A percentile compares a stretch with the other conserved stretches of the same genome.
phyloP scores from a whole-genome alignment of 768 basidiomycete genomes.

The Leccinum variicolor region DNA sequence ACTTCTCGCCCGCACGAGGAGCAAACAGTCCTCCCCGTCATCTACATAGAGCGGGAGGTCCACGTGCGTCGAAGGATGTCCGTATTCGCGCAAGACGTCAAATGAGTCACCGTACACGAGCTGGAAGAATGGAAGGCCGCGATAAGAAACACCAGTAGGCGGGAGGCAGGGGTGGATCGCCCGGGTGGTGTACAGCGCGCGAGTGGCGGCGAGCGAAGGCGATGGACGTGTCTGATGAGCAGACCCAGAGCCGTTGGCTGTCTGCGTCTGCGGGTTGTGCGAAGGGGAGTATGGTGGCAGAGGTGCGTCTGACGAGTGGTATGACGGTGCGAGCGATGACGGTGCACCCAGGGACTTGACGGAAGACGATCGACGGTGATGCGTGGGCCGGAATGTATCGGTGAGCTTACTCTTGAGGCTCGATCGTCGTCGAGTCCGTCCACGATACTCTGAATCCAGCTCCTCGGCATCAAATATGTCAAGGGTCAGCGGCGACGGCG shows the following conservation, averaged over 20 bases:
- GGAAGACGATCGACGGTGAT: slow-evolving; percentile 33
- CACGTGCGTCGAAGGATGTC: slow-evolving; percentile 72
- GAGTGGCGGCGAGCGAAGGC: slow-evolving; percentile 29
- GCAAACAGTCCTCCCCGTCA: slow-evolving; percentile 71
- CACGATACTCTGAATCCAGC: slow-evolving; percentile 23
- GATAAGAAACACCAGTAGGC: slow-evolving; percentile 61
- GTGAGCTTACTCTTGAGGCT: slow-evolving; percentile 33
- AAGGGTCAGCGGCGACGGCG: slow-evolving; percentile 28
- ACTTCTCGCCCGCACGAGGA: slow-evolving; percentile 57
- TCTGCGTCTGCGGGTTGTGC: slow-evolving; percentile 11
- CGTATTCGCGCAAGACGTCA: slow-evolving; percentile 70
- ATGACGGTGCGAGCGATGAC: slow-evolving; percentile 22
- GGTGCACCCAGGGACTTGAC: slow-evolving; percentile 33
- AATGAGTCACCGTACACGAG: slow-evolving; percentile 60
- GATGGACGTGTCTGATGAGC: slow-evolving; percentile 21
- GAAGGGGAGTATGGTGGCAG: slow-evolving; percentile 24
- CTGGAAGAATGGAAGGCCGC: slow-evolving; percentile 73
- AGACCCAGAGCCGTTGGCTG: slow-evolving; percentile 12
- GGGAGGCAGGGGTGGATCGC: slow-evolving; percentile 70
- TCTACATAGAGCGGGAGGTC: slow-evolving; percentile 77
- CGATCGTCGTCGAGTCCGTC: slow-evolving; percentile 26
- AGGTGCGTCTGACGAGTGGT: slow-evolving; percentile 20
- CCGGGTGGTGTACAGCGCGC: slow-evolving; percentile 60
- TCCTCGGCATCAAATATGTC: slow-evolving; percentile 25
- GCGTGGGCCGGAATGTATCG: slow-evolving; percentile 29